phyloP scores from a whole-genome alignment of 2,329 filamentous ascomycete species.

The Aspergillus sp. region DNA sequence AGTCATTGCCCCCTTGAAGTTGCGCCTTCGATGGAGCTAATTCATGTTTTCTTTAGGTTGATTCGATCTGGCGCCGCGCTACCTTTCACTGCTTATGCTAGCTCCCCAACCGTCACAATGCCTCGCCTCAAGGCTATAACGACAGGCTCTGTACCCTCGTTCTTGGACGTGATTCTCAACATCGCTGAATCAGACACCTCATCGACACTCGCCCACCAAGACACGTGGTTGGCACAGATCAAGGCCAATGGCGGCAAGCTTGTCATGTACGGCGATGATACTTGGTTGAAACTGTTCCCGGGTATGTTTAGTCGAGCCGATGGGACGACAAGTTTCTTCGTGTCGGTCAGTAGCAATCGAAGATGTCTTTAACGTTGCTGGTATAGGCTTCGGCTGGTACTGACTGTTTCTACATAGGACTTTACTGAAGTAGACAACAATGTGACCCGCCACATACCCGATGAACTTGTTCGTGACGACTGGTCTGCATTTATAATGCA shows the following conservation, averaged over 20 bases:
- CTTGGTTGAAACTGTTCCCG: constrained; percentile 96
- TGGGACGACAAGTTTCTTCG: constrained; percentile 96
- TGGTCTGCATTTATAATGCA: constrained; percentile 95
- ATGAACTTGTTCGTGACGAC: constrained; percentile 72
- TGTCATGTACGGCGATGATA: constrained; percentile 96
- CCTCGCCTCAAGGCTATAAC: constrained; percentile 96
- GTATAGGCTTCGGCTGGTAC: constrained; percentile 9
- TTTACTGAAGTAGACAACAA: constrained; percentile 98
- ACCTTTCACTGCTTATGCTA: constrained; percentile 92
- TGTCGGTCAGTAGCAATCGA: constrained; percentile 66
- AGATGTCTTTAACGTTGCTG: neutral
- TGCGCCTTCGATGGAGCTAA: neutral
- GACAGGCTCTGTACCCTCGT: constrained; percentile 96
- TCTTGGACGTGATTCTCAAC: constrained; percentile 94
- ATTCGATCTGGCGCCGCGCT: constrained; percentile 81
- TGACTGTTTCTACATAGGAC: constrained; percentile 58
- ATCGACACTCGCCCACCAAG: constrained; percentile 81
- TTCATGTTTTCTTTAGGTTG: constrained; percentile 55
- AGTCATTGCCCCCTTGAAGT: constrained; percentile 7
- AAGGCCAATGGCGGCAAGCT: constrained; percentile 74
- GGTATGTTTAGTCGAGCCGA: constrained; percentile 81
- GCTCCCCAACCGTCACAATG: constrained; percentile 98
- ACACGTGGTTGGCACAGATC: constrained; percentile 95
- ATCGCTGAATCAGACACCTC: constrained; percentile 92
- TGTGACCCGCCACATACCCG: constrained; percentile 83